Percentiles rank a stretch among this genome's conserved stretches.
Conservation (phyloP, 2,329 filamentous ascomycete species). For the Pseudogymnoascus sp. region DNA sequence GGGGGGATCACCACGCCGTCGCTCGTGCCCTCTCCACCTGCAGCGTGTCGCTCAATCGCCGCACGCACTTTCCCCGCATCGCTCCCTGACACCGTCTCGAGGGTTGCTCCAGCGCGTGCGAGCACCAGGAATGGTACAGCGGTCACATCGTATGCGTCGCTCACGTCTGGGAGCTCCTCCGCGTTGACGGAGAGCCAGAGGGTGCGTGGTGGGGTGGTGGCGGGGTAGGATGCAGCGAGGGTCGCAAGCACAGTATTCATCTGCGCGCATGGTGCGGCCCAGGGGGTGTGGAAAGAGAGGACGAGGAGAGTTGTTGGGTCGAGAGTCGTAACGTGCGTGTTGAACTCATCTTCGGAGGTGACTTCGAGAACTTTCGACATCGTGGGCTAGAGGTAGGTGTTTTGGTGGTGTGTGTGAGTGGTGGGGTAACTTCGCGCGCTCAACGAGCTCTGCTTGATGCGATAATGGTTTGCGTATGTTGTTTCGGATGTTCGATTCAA, state of each 20-base stretch:
- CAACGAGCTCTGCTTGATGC: not conserved
- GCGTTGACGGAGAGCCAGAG: constrained; percentile 89
- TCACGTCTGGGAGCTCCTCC: constrained; percentile 86
- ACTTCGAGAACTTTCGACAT: constrained; percentile 78
- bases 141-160: constrained; percentile 86
- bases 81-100: constrained; percentile 84
- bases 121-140: constrained; percentile 90
- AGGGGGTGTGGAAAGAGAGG: constrained; percentile 91
- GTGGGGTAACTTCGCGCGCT: constrained; percentile 4
- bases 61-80: constrained; percentile 78
- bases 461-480: not conserved
- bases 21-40: constrained; percentile 21
- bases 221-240: constrained; percentile 77
- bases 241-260: constrained; percentile 82
- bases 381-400: constrained; percentile 16
- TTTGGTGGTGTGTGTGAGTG: constrained; percentile 1
- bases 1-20: constrained; percentile 18
- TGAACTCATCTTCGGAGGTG: constrained; percentile 64
- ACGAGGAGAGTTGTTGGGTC: constrained; percentile 65
- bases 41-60: constrained; percentile 74
- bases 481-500: not conserved
- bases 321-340: constrained; percentile 55
- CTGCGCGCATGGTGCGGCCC: constrained; percentile 92
- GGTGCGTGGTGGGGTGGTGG: constrained; percentile 55
- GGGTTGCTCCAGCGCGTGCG: constrained; percentile 61